Evolutionary conservation across 192 early-diverging fungal genomes (phyloP), one percentile per base, ranked within the genome.

Genomic region (Backusella luteola): DNA sequence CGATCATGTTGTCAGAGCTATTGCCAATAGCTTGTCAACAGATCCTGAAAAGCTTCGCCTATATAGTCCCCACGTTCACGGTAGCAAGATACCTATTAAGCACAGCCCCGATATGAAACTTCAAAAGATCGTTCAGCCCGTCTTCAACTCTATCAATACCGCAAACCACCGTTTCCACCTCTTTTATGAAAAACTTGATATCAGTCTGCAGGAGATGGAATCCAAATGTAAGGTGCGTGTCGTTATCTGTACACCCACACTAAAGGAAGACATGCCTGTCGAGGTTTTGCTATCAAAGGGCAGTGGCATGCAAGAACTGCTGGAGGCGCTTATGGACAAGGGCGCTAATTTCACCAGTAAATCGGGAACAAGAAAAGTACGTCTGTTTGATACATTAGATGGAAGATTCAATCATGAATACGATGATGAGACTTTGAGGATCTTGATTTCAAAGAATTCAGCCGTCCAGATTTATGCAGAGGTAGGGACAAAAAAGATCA

Each of bases 111-210:
- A 44, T 19, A 44, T 71, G 21, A 71, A 71, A 17, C 34, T 78
- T 38, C 84, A 85, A 8, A 87, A 85, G 80, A 69, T 87, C 26
- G 29, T 71, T 4, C 70, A 71, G 12, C 23, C n/a, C 17, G 59
- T 46, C 75, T 46, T 71, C 80, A 49, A 78, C 84, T 42, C 68
- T 4, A 19, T 21, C 7, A 21, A 38, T 21, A 38, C 68, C 1
- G 81, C 79, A 39, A 76, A 85, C 6, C 69, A 71, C 5, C 44
- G 19, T 34, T 21, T 23, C 17, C 49, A 36, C 12, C 73, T 99
- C 9, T 89, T 85, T 72, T 99, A 97, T 81, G 96, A 99, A 79
- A 85, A 95, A 56, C 72, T 98, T 63, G 93, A 96, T 38, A 86
- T 96, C 23, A 86, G 89, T 42, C 85, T 98, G 21, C 78, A 85